Percentiles rank a stretch among this genome's conserved stretches.
Evolutionary conservation across 129 eudicot species (phyloP).

Genomic region (Chrysanthemum makinoi): DNA sequence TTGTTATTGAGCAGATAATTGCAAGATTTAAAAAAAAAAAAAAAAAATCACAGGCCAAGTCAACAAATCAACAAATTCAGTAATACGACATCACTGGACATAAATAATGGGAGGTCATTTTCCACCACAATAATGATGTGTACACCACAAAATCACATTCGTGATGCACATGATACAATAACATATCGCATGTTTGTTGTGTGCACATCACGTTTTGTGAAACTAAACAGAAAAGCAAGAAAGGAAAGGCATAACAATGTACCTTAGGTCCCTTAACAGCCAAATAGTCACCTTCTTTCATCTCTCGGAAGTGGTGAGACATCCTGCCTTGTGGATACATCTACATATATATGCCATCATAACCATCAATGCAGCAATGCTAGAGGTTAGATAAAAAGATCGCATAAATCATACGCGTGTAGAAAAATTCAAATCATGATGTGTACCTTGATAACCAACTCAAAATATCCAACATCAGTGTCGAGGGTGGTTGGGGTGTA

Average conservation of each 20-base stretch:
- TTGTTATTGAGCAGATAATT: neutral
- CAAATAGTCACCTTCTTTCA: constrained; percentile 85
- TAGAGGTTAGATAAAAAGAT: constrained; percentile 2
- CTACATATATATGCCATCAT: constrained; percentile 32
- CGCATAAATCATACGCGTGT: neutral
- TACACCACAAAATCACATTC: too few species aligned
- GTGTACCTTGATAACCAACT: constrained; percentile 89
- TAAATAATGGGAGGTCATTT: neutral
- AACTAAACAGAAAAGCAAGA: neutral
- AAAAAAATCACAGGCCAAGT: neutral
- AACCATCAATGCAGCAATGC: constrained; percentile 8
- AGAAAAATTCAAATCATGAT: neutral
- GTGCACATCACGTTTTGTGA: too few species aligned
- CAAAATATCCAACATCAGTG: constrained; percentile 87
- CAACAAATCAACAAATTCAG: too few species aligned
- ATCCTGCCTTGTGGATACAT: constrained; percentile 99
- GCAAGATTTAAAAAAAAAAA: too few species aligned
- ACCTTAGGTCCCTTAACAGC: constrained; percentile 97
- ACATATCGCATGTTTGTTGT: too few species aligned
- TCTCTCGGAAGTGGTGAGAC: constrained; percentile 96
- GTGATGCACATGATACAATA: too few species aligned
- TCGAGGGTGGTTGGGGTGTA: constrained; percentile 96
- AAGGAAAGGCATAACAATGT: neutral
- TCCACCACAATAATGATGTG: too few species aligned
- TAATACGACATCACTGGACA: neutral